Evolutionary conservation across 1,284 basidiomycete species (phyloP).

Genomic region (Meira miltonrushii): DNA sequence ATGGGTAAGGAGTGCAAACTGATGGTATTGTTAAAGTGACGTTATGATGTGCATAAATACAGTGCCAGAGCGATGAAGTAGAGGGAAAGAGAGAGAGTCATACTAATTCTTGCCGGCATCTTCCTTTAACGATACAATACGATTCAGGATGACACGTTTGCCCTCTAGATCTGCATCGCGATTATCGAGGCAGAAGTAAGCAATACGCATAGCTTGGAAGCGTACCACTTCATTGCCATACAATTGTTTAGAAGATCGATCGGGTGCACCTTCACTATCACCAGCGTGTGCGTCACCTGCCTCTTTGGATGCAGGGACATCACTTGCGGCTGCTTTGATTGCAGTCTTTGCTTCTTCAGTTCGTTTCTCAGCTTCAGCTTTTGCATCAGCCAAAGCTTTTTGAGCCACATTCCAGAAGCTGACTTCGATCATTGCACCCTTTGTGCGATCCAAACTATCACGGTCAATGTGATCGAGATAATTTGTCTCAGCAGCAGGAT

Average conservation of each 20-base stretch:
- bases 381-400: slow-evolving; percentile 64
- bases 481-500: slow-evolving; percentile 70
- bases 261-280: slow-evolving; percentile 22
- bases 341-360: slow-evolving; percentile 57
- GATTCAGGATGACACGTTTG: slow-evolving; percentile 80
- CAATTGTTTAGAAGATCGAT: slow-evolving; percentile 66
- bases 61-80: no score
- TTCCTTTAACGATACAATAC: slow-evolving; percentile 92
- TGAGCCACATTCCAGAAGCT: slow-evolving; percentile 84
- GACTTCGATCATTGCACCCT: slow-evolving; percentile 76
- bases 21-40: no score
- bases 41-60: no score
- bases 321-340: slow-evolving; percentile 55
- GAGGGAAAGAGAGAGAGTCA: neutral
- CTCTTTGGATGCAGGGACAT: neutral
- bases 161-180: slow-evolving; percentile 55
- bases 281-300: slow-evolving; percentile 13
- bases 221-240: slow-evolving; percentile 87
- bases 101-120: slow-evolving; percentile 69
- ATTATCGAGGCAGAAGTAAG: slow-evolving; percentile 86
- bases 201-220: slow-evolving; percentile 93
- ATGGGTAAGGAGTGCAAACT: no score
- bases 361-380: slow-evolving; percentile 60
- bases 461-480: slow-evolving; percentile 74
- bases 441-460: slow-evolving; percentile 70